Evolutionary conservation across 2,329 filamentous ascomycete species (phyloP).

Genomic region (Neopestalotiopsis sp.): DNA sequence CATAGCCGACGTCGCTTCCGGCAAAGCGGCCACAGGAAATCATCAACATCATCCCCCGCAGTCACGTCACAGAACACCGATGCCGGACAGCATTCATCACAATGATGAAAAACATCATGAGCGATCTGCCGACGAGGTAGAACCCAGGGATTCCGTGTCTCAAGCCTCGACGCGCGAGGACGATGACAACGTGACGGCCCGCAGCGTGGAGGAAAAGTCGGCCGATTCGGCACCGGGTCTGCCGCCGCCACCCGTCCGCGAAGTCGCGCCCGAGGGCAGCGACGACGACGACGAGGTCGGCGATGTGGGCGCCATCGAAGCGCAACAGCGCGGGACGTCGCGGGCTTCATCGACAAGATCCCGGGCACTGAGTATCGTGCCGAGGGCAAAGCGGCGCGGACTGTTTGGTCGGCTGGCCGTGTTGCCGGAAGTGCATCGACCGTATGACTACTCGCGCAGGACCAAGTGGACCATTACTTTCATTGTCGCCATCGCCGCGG

Average conservation of each 20-base stretch:
- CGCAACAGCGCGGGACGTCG: constrained; percentile 8
- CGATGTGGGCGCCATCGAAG: not conserved
- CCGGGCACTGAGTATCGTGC: constrained; percentile 17
- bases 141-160: not conserved
- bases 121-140: not conserved
- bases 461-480: constrained; percentile 88
- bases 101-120: not conserved
- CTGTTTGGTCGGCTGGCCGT: constrained; percentile 68
- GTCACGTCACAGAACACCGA: not conserved
- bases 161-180: not conserved
- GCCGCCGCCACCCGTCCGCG: constrained; percentile 4
- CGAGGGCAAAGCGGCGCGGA: constrained; percentile 15
- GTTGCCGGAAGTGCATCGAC: constrained; percentile 78
- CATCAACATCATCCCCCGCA: not conserved
- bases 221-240: not conserved
- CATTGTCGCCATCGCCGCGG: constrained; percentile 77
- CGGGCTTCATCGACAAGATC: constrained; percentile 18
- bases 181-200: not conserved
- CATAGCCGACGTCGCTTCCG: not conserved
- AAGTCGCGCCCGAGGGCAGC: not conserved
- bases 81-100: not conserved
- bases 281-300: not conserved
- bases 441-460: constrained; percentile 72
- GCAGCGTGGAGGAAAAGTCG: constrained; percentile 8
- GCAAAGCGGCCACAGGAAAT: not conserved